These are phyloP conservation scores for Xylaria bambusicola DNA, from an alignment of 495 filamentous ascomycete genomes.

Conservation along the genomic window DNA sequence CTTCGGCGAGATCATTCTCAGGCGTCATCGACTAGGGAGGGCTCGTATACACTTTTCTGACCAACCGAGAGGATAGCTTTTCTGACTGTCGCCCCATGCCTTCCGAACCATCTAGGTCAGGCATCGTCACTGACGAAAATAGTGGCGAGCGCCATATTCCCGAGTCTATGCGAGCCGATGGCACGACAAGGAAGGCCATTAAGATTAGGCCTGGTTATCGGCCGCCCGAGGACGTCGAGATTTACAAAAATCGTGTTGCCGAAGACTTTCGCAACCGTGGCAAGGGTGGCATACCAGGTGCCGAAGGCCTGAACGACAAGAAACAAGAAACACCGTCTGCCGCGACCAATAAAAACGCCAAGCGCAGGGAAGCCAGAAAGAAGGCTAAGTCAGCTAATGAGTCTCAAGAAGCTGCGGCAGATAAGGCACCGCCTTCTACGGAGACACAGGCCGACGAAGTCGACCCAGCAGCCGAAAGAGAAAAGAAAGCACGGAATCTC, in stretches of 20 bases:
- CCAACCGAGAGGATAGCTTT: constrained; percentile 18
- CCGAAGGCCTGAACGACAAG: constrained; percentile 63
- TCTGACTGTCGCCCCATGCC: constrained; percentile 44
- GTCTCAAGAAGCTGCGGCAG: constrained; percentile 40
- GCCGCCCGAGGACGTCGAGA: constrained; percentile 92
- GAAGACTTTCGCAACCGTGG: constrained; percentile 83
- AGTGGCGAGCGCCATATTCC: constrained; percentile 88
- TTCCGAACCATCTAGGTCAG: constrained; percentile 57
- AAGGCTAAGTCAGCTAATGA: constrained; percentile 68
- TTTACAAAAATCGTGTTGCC: constrained; percentile 92
- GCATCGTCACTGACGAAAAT: constrained; percentile 70
- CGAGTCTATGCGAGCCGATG: constrained; percentile 81
- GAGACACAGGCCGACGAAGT: constrained; percentile 41
- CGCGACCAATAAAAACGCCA: constrained; percentile 87
- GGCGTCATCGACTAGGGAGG: background rate
- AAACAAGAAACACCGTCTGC: constrained; percentile 47
- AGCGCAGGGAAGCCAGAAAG: constrained; percentile 84
- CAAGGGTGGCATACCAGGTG: constrained; percentile 74
- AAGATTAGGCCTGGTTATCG: constrained; percentile 90
- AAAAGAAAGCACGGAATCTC: constrained; percentile 91
- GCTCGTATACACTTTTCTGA: background rate
- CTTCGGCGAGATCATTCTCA: too few relatives aligned
- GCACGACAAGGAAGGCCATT: constrained; percentile 86
- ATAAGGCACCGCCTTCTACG: constrained; percentile 29
- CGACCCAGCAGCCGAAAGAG: constrained; percentile 75